Evolutionary conservation across 331 rosid genomes (phyloP).

Genomic region (Pyrus hybrid): DNA sequence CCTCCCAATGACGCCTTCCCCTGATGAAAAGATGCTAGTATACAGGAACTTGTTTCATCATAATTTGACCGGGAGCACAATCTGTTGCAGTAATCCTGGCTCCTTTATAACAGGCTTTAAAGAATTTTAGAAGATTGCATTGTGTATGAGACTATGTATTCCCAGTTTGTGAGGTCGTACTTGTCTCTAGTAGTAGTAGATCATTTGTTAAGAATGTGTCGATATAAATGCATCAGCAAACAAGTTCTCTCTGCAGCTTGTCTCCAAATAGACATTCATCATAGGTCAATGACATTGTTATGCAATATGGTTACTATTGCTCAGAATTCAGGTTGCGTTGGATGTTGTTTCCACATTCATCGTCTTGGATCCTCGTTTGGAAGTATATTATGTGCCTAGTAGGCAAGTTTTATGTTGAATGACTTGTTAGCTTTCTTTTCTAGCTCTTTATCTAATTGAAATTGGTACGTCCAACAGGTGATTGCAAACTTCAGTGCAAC

Average conservation of each 20-base stretch:
- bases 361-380: neutral
- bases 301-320: neutral
- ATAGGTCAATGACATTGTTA: neutral
- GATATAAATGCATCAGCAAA: neutral
- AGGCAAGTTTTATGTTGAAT: neutral
- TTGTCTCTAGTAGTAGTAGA: neutral
- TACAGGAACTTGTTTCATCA: neutral
- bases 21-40: neutral
- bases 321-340: neutral
- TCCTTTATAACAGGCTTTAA: neutral
- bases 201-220: neutral
- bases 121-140: neutral
- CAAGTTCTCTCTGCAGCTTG: neutral
- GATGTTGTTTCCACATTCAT: neutral
- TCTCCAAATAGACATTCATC: neutral
- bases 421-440: neutral
- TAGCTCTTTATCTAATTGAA: neutral
- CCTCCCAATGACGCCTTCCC: neutral
- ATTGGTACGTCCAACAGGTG: conserved; percentile 45
- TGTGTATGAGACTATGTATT: neutral
- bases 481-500: conserved; percentile 92
- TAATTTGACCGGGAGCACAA: neutral
- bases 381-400: neutral
- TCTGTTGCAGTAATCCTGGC: neutral
- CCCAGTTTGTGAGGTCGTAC: neutral